Conservation (phyloP, 177 flowering plant genomes). For the Telopea speciosissima region DNA sequence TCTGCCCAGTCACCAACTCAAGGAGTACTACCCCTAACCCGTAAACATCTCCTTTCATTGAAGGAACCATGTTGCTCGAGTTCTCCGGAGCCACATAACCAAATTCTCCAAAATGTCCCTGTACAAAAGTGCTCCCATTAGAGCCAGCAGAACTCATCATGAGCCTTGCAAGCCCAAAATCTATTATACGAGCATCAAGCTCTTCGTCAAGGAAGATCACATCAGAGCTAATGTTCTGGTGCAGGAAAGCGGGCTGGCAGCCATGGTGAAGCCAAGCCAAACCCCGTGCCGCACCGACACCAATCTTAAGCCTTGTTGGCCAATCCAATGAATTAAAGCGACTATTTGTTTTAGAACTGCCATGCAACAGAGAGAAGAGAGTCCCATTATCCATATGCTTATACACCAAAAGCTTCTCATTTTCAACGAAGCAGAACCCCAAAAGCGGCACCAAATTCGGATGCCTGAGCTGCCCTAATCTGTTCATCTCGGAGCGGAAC, state of each 20-base stretch:
- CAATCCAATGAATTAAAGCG: constrained; percentile 40
- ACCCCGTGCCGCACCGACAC: constrained; percentile 63
- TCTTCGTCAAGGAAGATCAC: constrained; percentile 66
- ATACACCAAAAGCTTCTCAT: constrained; percentile 70
- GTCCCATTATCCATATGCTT: constrained; percentile 66
- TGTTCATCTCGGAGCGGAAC: constrained; percentile 57
- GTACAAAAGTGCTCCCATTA: constrained; percentile 34
- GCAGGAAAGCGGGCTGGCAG: constrained; percentile 49
- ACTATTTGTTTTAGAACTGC: constrained; percentile 5
- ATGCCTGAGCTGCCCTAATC: constrained; percentile 65
- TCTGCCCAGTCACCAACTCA: constrained; percentile 67
- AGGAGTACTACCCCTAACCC: constrained; percentile 72
- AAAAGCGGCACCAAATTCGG: constrained; percentile 70
- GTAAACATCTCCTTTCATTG: constrained; percentile 70
- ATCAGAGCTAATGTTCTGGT: constrained; percentile 60
- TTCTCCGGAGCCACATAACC: constrained; percentile 85
- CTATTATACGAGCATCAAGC: constrained; percentile 60
- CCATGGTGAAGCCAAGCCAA: constrained; percentile 86
- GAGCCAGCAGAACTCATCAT: constrained; percentile 34
- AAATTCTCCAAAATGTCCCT: constrained; percentile 65
- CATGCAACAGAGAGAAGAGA: constrained; percentile 32
- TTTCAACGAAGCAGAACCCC: constrained; percentile 60
- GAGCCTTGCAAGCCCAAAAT: constrained; percentile 64
- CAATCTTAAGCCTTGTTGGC: constrained; percentile 57
- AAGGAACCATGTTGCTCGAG: constrained; percentile 61